Conservation (phyloP, 2,329 filamentous ascomycete genomes). For the Pseudogymnoascus sp. region DNA sequence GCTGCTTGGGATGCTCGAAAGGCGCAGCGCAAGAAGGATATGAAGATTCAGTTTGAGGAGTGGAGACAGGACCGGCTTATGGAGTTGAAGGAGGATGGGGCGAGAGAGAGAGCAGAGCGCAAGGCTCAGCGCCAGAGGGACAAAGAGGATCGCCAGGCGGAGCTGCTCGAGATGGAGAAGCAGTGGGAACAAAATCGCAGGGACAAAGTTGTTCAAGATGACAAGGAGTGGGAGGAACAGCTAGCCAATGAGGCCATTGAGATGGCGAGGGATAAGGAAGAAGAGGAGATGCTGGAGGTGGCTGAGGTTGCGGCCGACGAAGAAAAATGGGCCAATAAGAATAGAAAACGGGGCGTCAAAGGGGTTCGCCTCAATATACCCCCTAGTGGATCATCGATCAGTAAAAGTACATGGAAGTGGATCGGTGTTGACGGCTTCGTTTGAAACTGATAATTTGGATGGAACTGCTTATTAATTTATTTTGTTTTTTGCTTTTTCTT, state of each 20-base stretch:
- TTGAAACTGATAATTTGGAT: not conserved
- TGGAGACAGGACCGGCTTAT: not conserved
- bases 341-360: not conserved
- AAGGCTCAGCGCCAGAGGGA: not conserved
- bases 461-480: too few relatives aligned
- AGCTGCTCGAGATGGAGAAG: constrained; percentile 4
- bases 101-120: not conserved
- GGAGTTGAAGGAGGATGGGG: not conserved
- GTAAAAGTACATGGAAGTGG: not conserved
- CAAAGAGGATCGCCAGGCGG: not conserved
- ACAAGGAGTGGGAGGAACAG: constrained; percentile 5
- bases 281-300: not conserved
- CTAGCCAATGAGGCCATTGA: not conserved
- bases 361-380: not conserved
- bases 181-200: constrained; percentile 7
- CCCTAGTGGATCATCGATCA: not conserved
- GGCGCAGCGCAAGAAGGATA: not conserved
- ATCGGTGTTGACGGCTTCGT: not conserved
- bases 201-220: not conserved
- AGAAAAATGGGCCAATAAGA: not conserved
- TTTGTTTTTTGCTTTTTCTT: not conserved
- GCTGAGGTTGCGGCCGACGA: not conserved
- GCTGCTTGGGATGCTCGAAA: not conserved
- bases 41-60: not conserved
- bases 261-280: not conserved